These are phyloP conservation scores for Hondaea fermentalgiana DNA, from an alignment of 108 stramenopile genomes.

Conservation along the genomic window DNA sequence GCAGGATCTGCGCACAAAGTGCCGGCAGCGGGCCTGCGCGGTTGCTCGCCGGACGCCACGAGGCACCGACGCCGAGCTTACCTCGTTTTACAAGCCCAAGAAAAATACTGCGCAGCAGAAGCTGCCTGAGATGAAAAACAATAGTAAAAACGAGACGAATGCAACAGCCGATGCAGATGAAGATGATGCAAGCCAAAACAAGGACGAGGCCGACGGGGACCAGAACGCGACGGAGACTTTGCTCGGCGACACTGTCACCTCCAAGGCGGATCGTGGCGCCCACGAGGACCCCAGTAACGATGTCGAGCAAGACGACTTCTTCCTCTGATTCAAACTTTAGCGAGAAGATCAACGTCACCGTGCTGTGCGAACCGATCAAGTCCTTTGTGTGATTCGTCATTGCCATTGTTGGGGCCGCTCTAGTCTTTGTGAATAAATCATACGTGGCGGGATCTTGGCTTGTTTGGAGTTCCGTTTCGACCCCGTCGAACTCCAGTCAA, in stretches of 20 bases:
- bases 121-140: not conserved
- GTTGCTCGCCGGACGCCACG: not conserved
- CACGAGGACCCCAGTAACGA: not conserved
- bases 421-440: too few relatives aligned
- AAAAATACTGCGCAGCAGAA: not conserved
- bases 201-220: not conserved
- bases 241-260: not conserved
- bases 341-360: too few relatives aligned
- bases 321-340: not conserved
- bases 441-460: too few relatives aligned
- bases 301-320: slow-evolving; percentile 16
- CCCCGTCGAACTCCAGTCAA: too few relatives aligned
- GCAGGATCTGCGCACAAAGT: not conserved
- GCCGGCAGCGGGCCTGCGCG: not conserved
- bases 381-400: too few relatives aligned
- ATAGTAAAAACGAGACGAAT: not conserved
- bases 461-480: too few relatives aligned
- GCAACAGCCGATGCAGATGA: not conserved
- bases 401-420: too few relatives aligned
- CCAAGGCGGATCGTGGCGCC: not conserved
- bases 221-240: not conserved
- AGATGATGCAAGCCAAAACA: not conserved
- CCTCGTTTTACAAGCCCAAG: not conserved
- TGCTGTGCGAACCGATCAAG: too few relatives aligned
- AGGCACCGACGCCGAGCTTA: not conserved